A percentile compares a stretch with the other conserved stretches of the same genome.
Conservation (phyloP, 2,329 filamentous ascomycete species). For the Colletotrichum truncatum region DNA sequence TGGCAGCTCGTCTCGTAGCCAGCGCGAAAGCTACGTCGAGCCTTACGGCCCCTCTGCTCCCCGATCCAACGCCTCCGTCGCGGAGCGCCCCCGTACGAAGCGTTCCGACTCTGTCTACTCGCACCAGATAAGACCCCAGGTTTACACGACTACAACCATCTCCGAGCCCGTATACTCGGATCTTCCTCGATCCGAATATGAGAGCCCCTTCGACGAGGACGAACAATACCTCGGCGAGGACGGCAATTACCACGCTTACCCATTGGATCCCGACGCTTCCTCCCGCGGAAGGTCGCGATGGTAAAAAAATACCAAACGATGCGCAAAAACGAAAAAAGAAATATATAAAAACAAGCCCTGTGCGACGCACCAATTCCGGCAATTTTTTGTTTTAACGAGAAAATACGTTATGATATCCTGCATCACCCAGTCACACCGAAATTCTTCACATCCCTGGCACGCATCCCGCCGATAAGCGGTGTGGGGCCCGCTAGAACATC, state of each 20-base stretch:
- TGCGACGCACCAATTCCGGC: slow-evolving; percentile 14
- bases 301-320: not conserved
- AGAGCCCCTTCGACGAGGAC: slow-evolving; percentile 37
- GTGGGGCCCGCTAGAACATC: not conserved
- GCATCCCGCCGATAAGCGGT: slow-evolving; percentile 14
- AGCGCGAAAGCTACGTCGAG: slow-evolving; percentile 40
- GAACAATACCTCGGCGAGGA: slow-evolving; percentile 40
- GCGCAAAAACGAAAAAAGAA: no score
- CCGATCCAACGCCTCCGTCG: slow-evolving; percentile 4
- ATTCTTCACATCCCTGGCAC: slow-evolving; percentile 23
- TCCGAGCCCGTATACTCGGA: slow-evolving; percentile 35
- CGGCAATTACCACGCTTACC: slow-evolving; percentile 46
- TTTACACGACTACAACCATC: slow-evolving; percentile 6
- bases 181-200: slow-evolving; percentile 34
- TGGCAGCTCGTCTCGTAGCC: slow-evolving; percentile 31
- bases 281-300: slow-evolving; percentile 14
- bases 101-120: slow-evolving; percentile 18
- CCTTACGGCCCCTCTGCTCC: slow-evolving; percentile 18
- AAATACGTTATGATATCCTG: slow-evolving; percentile 24
- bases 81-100: not conserved
- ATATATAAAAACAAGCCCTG: slow-evolving; percentile 14
- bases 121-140: slow-evolving; percentile 5
- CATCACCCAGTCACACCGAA: slow-evolving; percentile 22
- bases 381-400: not conserved
- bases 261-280: slow-evolving; percentile 33